Conservation (phyloP, 805 yeast genomes). For the Suhomyces kilbournensis region DNA sequence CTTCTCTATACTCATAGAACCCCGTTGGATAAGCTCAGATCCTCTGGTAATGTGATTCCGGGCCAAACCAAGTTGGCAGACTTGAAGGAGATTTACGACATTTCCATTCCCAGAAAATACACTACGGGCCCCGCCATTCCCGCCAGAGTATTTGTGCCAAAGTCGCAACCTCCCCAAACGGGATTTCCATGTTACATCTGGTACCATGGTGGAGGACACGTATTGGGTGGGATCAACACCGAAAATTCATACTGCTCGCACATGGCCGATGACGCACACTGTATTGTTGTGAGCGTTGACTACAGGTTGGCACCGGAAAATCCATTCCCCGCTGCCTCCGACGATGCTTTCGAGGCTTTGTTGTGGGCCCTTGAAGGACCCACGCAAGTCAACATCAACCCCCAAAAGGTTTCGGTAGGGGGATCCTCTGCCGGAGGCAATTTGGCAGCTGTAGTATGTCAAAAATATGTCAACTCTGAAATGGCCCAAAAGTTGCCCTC, state of each 20-base stretch:
- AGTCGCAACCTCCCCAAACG: constrained; percentile 28
- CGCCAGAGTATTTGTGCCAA: constrained; percentile 38
- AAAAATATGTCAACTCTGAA: constrained; percentile 29
- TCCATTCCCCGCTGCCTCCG: constrained; percentile 47
- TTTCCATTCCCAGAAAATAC: constrained; percentile 30
- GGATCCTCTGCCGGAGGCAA: constrained; percentile 50
- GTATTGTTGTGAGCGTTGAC: constrained; percentile 46
- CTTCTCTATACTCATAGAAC: constrained; percentile 34
- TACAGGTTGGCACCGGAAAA: constrained; percentile 50
- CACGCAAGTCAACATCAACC: constrained; percentile 21
- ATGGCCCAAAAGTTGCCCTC: constrained; percentile 25
- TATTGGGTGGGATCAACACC: constrained; percentile 36
- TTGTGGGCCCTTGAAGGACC: constrained; percentile 24
- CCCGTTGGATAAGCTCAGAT: constrained; percentile 28
- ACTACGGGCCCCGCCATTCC: constrained; percentile 22
- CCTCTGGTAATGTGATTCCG: constrained; percentile 40
- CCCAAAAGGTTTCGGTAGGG: constrained; percentile 35
- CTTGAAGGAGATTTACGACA: constrained; percentile 27
- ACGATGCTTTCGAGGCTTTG: constrained; percentile 40
- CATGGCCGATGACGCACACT: constrained; percentile 31
- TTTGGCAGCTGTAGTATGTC: constrained; percentile 35
- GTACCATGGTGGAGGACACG: constrained; percentile 49
- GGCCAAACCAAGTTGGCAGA: constrained; percentile 34
- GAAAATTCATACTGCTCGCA: constrained; percentile 44
- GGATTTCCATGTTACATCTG: constrained; percentile 40